Evolutionary conservation across 2,329 filamentous ascomycete genomes (phyloP).

Genomic region (Botryotinia convoluta): DNA sequence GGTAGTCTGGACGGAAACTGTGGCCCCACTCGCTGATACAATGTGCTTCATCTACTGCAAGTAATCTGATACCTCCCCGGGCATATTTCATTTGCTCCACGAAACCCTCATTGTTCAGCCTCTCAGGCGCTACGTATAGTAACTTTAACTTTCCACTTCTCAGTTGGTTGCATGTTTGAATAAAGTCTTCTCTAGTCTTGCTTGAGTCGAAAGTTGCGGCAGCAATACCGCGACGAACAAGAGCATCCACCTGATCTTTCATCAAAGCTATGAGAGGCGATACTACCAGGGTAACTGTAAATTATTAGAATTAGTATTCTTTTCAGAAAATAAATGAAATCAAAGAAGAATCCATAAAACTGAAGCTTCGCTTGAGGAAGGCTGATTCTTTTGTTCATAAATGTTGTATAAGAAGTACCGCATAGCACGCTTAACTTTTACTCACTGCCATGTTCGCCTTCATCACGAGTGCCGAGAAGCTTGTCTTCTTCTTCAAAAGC

Average conservation of each 20-base stretch:
- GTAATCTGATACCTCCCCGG: slow-evolving; percentile 53
- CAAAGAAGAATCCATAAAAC: neutral
- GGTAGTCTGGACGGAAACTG: slow-evolving; percentile 50
- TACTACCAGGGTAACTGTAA: slow-evolving; percentile 50
- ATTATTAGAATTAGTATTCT: neutral
- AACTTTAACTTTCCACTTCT: slow-evolving; percentile 50
- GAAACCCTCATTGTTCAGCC: slow-evolving; percentile 60
- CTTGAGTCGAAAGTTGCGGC: slow-evolving; percentile 57
- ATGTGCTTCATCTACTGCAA: slow-evolving; percentile 58
- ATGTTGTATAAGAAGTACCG: neutral
- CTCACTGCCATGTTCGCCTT: slow-evolving; percentile 39
- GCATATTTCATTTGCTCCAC: slow-evolving; percentile 54
- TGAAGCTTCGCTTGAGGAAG: neutral
- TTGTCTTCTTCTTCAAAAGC: slow-evolving; percentile 43
- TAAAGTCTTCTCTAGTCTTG: slow-evolving; percentile 45
- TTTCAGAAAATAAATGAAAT: neutral
- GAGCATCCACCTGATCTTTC: slow-evolving; percentile 59
- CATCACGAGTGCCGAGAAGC: slow-evolving; percentile 29
- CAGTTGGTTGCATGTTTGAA: slow-evolving; percentile 46
- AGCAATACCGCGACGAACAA: slow-evolving; percentile 48
- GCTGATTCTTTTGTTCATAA: neutral
- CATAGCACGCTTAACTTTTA: neutral
- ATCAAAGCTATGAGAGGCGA: slow-evolving; percentile 57
- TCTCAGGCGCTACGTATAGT: slow-evolving; percentile 58
- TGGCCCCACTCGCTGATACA: slow-evolving; percentile 58